Base-by-base conservation (phyloP, 83 land plant species). In the Picea abies region DNA sequence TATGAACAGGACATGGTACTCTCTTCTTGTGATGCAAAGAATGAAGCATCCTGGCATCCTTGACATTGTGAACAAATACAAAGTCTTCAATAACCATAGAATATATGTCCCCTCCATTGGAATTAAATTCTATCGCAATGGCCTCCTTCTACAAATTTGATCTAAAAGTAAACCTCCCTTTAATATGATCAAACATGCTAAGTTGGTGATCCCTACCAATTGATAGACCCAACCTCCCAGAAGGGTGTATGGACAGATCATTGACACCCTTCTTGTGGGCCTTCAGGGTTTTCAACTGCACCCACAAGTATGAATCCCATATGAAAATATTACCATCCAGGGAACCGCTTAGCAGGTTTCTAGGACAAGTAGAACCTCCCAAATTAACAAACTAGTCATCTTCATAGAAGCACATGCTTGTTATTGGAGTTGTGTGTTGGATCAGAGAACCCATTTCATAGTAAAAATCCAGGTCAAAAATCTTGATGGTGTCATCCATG, bases 261-360 rank as follows among this genome's bases (percentile, higher is more conserved):
- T 86, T 85, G 60, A 96, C 87, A 14, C 85, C 92, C 32, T 84
- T 79, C 73, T 90, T 91, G 70, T 93, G 94, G 9, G 84, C 92
- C 76, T 67, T 71, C 73, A 97, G 81, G 26, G 88, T 82, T 86
- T 90, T 92, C 25, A 96, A 86, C 44, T 83, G 90, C 0, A 97
- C 93, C 86, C 97, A 97, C 1, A 94, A 87, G 64, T 94, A 92
- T 2, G 96, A 78, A 52, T 97, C 99, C 88, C 92, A 94, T 37
- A 97, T 92, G 61, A 83, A 88, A 16, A 97, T 87, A 47, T 83
- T 84, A 11, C 98, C 99, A 72, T 97, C 99, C 29, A 89, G 91
- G 20, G 93, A 84, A 11, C 87, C 96, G 58, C 93, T 83, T 60
- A 97, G 22, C 83, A 97, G 85, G 75, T 97, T 98, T 78, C 89